phyloP scores from a whole-genome alignment of 192 early-diverging fungal species.

The Backusella mclennaniae region DNA sequence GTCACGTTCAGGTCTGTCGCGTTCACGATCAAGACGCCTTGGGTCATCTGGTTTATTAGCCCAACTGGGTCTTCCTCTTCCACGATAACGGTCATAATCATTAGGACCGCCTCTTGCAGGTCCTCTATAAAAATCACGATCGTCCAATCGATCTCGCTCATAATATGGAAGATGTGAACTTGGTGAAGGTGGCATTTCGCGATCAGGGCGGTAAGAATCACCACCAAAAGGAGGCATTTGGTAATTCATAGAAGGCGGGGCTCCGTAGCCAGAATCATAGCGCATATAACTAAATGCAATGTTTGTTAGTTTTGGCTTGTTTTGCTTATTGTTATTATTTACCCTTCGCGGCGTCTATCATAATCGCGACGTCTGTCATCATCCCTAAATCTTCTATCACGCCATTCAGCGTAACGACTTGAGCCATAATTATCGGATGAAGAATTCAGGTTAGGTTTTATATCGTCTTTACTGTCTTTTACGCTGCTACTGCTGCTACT shows the following conservation, averaged over 20 bases:
- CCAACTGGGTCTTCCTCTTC: conserved; percentile 7
- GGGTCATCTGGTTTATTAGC: background rate
- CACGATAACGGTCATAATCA: conserved; percentile 33
- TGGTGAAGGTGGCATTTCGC: conserved; percentile 26
- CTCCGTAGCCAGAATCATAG: conserved; percentile 16
- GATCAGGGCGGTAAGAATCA: conserved; percentile 40
- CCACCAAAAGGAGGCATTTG: conserved; percentile 29
- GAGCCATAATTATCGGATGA: conserved; percentile 16
- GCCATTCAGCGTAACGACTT: conserved; percentile 32
- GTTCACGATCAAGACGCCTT: conserved; percentile 4
- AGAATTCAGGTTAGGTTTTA: conserved; percentile 7
- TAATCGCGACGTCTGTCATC: conserved; percentile 38
- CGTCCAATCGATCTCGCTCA: conserved; percentile 28
- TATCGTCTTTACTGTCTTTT: conserved; percentile 21
- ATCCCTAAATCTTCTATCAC: conserved; percentile 29
- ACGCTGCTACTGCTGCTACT: background rate
- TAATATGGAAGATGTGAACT: conserved; percentile 10
- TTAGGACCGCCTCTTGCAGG: background rate
- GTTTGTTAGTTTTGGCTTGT: background rate
- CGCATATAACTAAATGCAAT: conserved; percentile 9
- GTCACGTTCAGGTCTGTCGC: conserved; percentile 9
- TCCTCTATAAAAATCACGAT: conserved; percentile 35
- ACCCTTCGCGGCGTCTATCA: conserved; percentile 29
- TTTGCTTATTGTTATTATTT: background rate
- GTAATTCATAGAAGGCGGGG: conserved; percentile 3